A percentile compares a stretch with the other conserved stretches of the same genome.
Evolutionary conservation across 495 filamentous ascomycete genomes (phyloP).

Genomic region (Endocarpon pusillum): DNA sequence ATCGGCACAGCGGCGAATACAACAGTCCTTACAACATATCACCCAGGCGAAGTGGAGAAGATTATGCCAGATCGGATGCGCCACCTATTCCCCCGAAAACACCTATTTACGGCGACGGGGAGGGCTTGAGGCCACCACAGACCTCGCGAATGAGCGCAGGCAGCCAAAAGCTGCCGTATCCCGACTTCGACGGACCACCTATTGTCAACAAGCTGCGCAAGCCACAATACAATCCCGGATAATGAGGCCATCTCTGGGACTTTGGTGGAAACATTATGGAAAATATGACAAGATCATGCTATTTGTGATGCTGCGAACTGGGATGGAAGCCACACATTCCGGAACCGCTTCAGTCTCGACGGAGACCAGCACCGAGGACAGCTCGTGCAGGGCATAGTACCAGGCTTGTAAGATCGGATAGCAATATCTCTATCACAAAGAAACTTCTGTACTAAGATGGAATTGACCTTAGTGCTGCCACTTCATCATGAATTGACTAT

Average conservation of each 20-base stretch:
- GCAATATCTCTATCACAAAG: no score
- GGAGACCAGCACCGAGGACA: no score
- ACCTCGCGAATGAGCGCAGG: conserved; percentile 1
- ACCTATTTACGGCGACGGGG: conserved; percentile 38
- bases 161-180: conserved; percentile 55
- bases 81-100: conserved; percentile 80
- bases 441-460: no score
- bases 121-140: neutral
- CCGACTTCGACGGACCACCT: conserved; percentile 63
- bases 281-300: no score
- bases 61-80: conserved; percentile 29
- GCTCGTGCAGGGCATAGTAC: no score
- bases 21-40: conserved; percentile 18
- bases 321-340: no score
- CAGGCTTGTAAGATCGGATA: no score
- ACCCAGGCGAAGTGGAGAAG: conserved; percentile 27
- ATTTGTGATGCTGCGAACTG: no score
- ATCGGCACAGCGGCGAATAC: conserved; percentile 21
- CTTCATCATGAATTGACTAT: no score
- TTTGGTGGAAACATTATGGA: no score
- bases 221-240: conserved; percentile 52
- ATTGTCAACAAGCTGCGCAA: conserved; percentile 71
- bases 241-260: conserved; percentile 10
- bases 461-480: no score
- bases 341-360: no score